Evolutionary conservation across 768 basidiomycete genomes (phyloP).

Genomic region (Tylopilus plumbeoviolaceoides): DNA sequence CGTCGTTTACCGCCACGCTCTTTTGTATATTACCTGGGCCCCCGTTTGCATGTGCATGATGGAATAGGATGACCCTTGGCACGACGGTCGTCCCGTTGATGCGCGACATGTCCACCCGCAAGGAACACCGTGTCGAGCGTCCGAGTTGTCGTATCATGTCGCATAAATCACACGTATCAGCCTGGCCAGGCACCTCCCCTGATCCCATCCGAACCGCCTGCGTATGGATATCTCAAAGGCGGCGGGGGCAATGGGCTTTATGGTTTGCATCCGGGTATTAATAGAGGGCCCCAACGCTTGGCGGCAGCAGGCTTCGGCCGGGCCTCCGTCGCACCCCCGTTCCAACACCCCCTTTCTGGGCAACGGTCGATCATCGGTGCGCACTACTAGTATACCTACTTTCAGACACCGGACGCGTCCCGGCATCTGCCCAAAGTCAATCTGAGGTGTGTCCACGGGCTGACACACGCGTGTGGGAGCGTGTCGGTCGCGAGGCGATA

Average conservation of each 20-base stretch:
- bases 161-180: neutral
- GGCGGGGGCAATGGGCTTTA: neutral
- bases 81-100: conserved; percentile 1
- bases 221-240: neutral
- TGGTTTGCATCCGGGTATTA: no score
- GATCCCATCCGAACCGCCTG: neutral
- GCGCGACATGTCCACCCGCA: neutral
- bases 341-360: neutral
- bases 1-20: neutral
- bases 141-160: neutral
- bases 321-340: neutral
- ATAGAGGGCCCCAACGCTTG: no score
- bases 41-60: neutral
- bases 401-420: no score
- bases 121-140: neutral
- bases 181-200: neutral
- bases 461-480: no score
- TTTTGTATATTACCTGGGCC: neutral
- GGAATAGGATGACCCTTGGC: neutral
- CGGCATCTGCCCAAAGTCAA: neutral
- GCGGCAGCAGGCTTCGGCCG: no score
- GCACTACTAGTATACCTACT: no score
- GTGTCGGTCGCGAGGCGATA: no score
- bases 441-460: neutral
- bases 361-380: neutral